Percentiles rank a stretch among this genome's conserved stretches.
Evolutionary conservation across 2,329 filamentous ascomycete genomes (phyloP).

Genomic region (Rhynchosporium secalis): DNA sequence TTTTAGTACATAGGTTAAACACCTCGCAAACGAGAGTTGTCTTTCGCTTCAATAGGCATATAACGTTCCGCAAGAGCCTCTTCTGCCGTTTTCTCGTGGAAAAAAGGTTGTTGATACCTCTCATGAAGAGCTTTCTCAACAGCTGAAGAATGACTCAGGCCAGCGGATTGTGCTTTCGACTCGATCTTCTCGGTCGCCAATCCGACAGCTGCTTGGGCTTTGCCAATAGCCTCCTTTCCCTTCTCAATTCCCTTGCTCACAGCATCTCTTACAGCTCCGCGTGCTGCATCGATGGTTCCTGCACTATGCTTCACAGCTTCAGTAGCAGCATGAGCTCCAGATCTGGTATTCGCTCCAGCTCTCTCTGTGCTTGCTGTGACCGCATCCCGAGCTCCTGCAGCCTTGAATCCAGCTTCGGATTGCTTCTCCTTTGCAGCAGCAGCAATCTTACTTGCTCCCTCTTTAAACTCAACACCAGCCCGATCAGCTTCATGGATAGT

Average conservation of each 20-base stretch:
- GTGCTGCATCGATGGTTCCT: constrained; percentile 44
- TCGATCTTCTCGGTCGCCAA: constrained; percentile 43
- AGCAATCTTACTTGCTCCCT: constrained; percentile 25
- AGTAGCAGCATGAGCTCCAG: constrained; percentile 32
- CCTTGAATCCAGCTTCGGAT: constrained; percentile 30
- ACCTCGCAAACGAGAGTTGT: constrained; percentile 41
- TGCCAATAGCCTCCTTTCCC: constrained; percentile 42
- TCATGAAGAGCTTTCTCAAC: constrained; percentile 53
- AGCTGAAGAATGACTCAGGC: constrained; percentile 27
- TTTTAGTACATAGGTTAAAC: constrained; percentile 32
- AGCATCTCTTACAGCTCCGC: constrained; percentile 40
- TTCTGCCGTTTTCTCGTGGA: constrained; percentile 51
- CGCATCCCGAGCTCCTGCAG: constrained; percentile 35
- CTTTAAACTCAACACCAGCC: constrained; percentile 23
- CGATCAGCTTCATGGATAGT: constrained; percentile 30
- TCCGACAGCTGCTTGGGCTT: constrained; percentile 43
- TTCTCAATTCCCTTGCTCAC: constrained; percentile 41
- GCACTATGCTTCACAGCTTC: constrained; percentile 34
- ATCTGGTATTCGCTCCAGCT: constrained; percentile 29
- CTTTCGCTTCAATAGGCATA: constrained; percentile 45
- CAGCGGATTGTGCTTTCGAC: constrained; percentile 43
- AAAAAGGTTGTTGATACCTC: constrained; percentile 49
- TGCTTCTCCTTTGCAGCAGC: constrained; percentile 30
- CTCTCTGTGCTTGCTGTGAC: constrained; percentile 37
- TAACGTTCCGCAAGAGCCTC: constrained; percentile 58